These are phyloP conservation scores for Lentinula raphanica DNA, from an alignment of 768 basidiomycete species.

Conservation along the genomic window DNA sequence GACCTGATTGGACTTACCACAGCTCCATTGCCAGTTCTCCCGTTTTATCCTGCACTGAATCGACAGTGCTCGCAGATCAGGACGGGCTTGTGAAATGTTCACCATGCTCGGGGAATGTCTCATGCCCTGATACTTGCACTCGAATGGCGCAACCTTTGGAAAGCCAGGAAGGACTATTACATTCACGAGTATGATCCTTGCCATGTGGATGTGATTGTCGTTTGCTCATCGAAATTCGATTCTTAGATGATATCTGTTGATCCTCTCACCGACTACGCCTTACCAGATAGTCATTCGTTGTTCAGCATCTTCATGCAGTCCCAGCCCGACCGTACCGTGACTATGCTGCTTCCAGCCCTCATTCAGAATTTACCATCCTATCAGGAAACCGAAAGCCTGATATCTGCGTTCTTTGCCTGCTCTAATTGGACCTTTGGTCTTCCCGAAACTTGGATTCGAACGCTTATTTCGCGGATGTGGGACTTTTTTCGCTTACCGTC, in stretches of 20 bases:
- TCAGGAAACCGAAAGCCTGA: conserved; percentile 13
- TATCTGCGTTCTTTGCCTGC: conserved; percentile 33
- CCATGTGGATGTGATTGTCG: too few species aligned
- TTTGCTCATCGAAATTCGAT: not conserved
- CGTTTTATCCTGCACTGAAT: too few species aligned
- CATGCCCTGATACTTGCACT: not conserved
- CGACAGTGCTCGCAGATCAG: conserved; percentile 21
- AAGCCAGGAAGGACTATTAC: not conserved
- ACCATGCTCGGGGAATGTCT: not conserved
- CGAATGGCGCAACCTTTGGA: conserved; percentile 1
- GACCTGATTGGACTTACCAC: too few species aligned
- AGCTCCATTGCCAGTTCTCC: not conserved
- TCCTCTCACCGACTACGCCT: not conserved
- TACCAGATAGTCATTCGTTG: not conserved
- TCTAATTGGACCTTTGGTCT: conserved; percentile 49
- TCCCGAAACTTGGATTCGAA: conserved; percentile 42
- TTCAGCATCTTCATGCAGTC: not conserved
- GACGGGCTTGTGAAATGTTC: conserved; percentile 26
- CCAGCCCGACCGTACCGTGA: conserved; percentile 31
- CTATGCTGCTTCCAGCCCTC: conserved; percentile 36
- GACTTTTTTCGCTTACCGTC: conserved; percentile 26
- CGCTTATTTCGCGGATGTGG: conserved; percentile 43
- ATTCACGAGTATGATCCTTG: too few species aligned
- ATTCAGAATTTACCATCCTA: conserved; percentile 11
- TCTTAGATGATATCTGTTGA: not conserved